Evolutionary conservation across 2,329 filamentous ascomycete species (phyloP), one percentile per base, ranked within the genome.

Genomic region (Zopfia rhizophila): DNA sequence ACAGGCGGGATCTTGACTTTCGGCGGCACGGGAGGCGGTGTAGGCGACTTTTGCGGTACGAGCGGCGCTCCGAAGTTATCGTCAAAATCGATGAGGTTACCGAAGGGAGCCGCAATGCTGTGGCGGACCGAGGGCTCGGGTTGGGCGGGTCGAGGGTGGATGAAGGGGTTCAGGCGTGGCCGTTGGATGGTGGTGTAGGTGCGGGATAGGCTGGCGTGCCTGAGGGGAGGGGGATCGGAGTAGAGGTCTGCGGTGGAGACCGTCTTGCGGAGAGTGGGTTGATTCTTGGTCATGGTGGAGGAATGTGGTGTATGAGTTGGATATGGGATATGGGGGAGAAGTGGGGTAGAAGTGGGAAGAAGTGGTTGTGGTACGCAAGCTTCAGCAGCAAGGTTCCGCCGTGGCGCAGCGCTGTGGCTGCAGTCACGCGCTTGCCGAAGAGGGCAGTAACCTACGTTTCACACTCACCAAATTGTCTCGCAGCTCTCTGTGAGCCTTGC

Each of bases 231-330:
- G 16, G 68, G 66, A 36, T 70, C 66, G 11, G 66, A 60, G 54
- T 69, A 71, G 24, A 68, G 68, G 52, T 71, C 68, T 37, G 67
- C 67, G 27, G 61, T 70, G 7, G 69, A 71, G 8, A 64, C 60
- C 5, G 63, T 59, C 41, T 70, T 71, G 44, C 69, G 66, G 22
- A 72, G 63, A 12, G 51, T 45, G n/a, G 69, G 69, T 17, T 65
- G 60, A 24, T 70, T 73, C 49, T 61, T 70, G 7, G 70, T 73
- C 70, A 73, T 72, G 24, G 28, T 61, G 36, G 19, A 18, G 23
- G 16, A n/a, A n/a, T 29, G 14, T 21, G 19, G 3, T 41, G 14
- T 7, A 12, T 21, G 27, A 27, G 24, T 27, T 27, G n/a, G 8
- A 27, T 27, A n/a, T 8, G 24, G n/a, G 24, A 27, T 8, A 27